phyloP scores from a whole-genome alignment of 805 yeast species.

The Saturnispora saitoi region DNA sequence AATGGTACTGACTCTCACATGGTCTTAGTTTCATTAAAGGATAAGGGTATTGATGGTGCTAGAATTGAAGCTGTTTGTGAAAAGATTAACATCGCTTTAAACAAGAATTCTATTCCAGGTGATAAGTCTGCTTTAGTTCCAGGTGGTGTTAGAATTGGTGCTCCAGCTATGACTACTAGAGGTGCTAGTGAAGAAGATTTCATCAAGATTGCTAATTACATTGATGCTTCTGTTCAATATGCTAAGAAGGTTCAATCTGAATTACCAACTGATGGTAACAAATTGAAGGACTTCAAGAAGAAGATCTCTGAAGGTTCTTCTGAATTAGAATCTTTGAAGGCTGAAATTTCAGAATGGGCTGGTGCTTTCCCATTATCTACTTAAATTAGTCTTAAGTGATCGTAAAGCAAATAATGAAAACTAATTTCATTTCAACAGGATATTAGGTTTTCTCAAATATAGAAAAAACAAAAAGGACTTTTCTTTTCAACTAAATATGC shows the following conservation, averaged over 20 bases:
- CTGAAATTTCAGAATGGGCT: conserved; percentile 86
- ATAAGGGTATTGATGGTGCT: conserved; percentile 86
- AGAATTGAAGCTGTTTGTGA: conserved; percentile 88
- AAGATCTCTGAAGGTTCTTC: conserved; percentile 64
- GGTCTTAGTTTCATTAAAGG: conserved; percentile 75
- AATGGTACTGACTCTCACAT: conserved; percentile 94
- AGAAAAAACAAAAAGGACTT: background rate
- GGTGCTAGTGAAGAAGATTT: conserved; percentile 79
- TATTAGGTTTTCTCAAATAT: conserved; percentile 6
- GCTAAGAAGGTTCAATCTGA: conserved; percentile 68
- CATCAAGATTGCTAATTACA: conserved; percentile 67
- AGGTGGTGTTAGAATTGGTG: conserved; percentile 92
- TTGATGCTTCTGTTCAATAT: conserved; percentile 69
- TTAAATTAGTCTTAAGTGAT: conserved; percentile 20
- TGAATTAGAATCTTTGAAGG: conserved; percentile 57
- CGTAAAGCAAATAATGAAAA: no score
- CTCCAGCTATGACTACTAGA: conserved; percentile 98
- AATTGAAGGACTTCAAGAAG: conserved; percentile 91
- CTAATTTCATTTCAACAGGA: background rate
- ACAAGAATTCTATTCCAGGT: conserved; percentile 94
- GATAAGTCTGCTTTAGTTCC: conserved; percentile 95
- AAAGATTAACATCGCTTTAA: conserved; percentile 85
- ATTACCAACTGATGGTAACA: conserved; percentile 89
- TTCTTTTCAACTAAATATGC: background rate
- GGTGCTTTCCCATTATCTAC: conserved; percentile 70